Evolutionary conservation across 2,329 filamentous ascomycete genomes (phyloP).

Genomic region (Pseudogymnoascus sp.): DNA sequence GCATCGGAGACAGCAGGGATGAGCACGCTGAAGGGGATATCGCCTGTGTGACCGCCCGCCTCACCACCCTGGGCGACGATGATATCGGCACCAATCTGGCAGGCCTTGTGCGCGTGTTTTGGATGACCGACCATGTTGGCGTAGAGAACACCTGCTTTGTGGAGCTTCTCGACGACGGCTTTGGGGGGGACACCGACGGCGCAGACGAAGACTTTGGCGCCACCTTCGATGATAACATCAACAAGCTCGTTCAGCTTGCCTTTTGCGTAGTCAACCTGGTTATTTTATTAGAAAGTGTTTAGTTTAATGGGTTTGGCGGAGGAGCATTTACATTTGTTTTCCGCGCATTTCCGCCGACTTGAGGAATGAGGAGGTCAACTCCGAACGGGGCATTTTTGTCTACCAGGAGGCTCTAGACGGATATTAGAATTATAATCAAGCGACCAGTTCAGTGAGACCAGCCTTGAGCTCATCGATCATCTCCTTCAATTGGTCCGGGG

Average conservation of each 20-base stretch:
- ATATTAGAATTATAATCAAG: background rate
- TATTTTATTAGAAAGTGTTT: conserved; percentile 17
- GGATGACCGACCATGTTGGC: conserved; percentile 99
- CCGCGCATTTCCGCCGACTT: conserved; percentile 86
- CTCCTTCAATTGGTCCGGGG: conserved; percentile 90
- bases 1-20: conserved; percentile 87
- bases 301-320: conserved; percentile 12
- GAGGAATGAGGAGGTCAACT: conserved; percentile 85
- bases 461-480: conserved; percentile 92
- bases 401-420: conserved; percentile 44
- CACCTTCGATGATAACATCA: conserved; percentile 86
- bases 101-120: conserved; percentile 95
- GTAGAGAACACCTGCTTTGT: conserved; percentile 80
- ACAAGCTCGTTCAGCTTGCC: conserved; percentile 89
- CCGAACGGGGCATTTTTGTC: conserved; percentile 95
- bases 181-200: conserved; percentile 91
- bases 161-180: conserved; percentile 79
- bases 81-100: conserved; percentile 84
- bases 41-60: conserved; percentile 91
- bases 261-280: conserved; percentile 98
- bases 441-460: conserved; percentile 46
- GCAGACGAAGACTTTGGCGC: conserved; percentile 89
- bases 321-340: conserved; percentile 58
- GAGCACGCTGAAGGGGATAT: conserved; percentile 83
- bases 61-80: conserved; percentile 98